Conservation (phyloP, 1,284 basidiomycete genomes). For the Ustilago lituana region DNA sequence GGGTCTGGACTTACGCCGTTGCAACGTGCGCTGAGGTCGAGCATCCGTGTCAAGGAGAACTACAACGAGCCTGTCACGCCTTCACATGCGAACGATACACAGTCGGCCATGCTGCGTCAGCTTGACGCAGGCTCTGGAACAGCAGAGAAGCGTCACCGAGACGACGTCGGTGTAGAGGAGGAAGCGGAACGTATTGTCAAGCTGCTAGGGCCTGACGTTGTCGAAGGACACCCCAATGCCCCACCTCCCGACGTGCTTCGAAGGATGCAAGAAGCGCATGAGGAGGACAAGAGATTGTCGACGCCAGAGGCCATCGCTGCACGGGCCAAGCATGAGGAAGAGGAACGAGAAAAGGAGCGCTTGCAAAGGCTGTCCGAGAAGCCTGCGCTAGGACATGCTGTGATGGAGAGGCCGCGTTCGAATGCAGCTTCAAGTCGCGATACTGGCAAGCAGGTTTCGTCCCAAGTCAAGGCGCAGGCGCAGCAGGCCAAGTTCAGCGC, state of each 20-base stretch:
- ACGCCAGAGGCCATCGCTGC: slow-evolving; percentile 34
- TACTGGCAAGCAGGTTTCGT: slow-evolving; percentile 4
- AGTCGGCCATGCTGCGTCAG: neutral
- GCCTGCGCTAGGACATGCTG: slow-evolving; percentile 38
- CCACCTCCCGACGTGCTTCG: slow-evolving; percentile 31
- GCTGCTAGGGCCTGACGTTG: slow-evolving; percentile 58
- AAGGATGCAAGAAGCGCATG: slow-evolving; percentile 46
- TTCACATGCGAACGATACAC: neutral
- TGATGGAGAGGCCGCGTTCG: slow-evolving; percentile 24
- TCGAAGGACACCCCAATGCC: slow-evolving; percentile 58
- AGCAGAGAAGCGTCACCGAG: slow-evolving; percentile 48
- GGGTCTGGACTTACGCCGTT: slow-evolving; percentile 25
- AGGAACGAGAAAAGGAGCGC: slow-evolving; percentile 22
- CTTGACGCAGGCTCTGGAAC: slow-evolving; percentile 26
- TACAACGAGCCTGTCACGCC: slow-evolving; percentile 8
- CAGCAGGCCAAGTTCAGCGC: slow-evolving; percentile 47
- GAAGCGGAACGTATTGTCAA: slow-evolving; percentile 62
- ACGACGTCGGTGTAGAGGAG: slow-evolving; percentile 59
- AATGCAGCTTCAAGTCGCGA: neutral
- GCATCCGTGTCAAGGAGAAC: slow-evolving; percentile 41
- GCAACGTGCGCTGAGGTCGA: slow-evolving; percentile 33
- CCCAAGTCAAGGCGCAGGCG: slow-evolving; percentile 6
- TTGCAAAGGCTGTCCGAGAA: slow-evolving; percentile 22
- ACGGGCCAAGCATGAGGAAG: slow-evolving; percentile 25
- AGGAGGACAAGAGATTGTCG: slow-evolving; percentile 24